Percentiles rank a stretch among this genome's conserved stretches.
Evolutionary conservation across 805 yeast species (phyloP).

Genomic region (Zygotorulaspora chibaensis): DNA sequence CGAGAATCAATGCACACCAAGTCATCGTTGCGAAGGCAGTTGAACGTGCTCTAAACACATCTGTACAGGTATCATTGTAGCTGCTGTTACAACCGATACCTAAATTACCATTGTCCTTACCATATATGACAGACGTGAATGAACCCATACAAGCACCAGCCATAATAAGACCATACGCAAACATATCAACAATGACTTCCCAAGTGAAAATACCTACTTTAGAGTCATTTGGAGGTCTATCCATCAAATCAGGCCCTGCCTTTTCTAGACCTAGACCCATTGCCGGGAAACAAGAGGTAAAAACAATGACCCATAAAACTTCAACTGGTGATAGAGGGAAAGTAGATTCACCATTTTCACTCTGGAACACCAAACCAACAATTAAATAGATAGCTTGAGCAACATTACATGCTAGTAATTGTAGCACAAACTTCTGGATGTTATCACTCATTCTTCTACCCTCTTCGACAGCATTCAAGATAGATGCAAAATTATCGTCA

Average conservation of each 20-base stretch:
- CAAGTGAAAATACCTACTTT: constrained; percentile 76
- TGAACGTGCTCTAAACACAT: constrained; percentile 72
- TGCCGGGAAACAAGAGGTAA: constrained; percentile 99
- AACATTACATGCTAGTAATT: constrained; percentile 90
- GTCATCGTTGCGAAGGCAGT: constrained; percentile 78
- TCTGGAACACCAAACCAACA: constrained; percentile 79
- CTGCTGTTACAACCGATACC: constrained; percentile 61
- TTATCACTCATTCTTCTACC: constrained; percentile 96
- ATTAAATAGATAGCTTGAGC: constrained; percentile 83
- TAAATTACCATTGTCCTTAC: constrained; percentile 58
- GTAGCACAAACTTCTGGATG: constrained; percentile 91
- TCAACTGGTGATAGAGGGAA: constrained; percentile 97
- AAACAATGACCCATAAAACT: constrained; percentile 91
- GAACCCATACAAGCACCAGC: constrained; percentile 65
- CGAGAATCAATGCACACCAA: constrained; percentile 76
- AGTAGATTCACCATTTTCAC: constrained; percentile 60
- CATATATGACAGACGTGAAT: constrained; percentile 64
- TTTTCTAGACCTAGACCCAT: constrained; percentile 96
- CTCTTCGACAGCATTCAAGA: constrained; percentile 88
- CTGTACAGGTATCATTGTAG: constrained; percentile 45
- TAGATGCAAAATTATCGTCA: constrained; percentile 93
- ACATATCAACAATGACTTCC: constrained; percentile 62
- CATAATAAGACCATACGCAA: constrained; percentile 69
- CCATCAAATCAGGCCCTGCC: constrained; percentile 92
- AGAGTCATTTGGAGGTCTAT: constrained; percentile 86